phyloP scores from a whole-genome alignment of 2,329 filamentous ascomycete species.

The Penicillium capsulatum region DNA sequence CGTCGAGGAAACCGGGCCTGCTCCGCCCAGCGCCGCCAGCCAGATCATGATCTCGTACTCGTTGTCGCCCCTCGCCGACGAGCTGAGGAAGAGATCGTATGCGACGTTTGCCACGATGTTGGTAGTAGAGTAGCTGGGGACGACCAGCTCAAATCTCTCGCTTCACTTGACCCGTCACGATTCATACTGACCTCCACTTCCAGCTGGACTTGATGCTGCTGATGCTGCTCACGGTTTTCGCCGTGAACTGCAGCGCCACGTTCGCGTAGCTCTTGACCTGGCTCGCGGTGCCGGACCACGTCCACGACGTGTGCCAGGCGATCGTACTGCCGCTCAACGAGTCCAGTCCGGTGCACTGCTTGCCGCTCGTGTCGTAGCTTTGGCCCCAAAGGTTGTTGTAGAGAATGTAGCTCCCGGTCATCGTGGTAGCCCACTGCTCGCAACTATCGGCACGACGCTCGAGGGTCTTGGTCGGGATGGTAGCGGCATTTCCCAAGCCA shows the following conservation, averaged over 20 bases:
- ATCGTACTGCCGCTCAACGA: constrained; percentile 34
- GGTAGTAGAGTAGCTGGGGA: constrained; percentile 46
- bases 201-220: constrained; percentile 44
- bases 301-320: constrained; percentile 45
- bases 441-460: constrained; percentile 36
- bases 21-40: constrained; percentile 55
- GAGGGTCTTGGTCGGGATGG: constrained; percentile 20
- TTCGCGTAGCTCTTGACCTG: constrained; percentile 49
- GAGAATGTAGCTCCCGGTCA: constrained; percentile 45
- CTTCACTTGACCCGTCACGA: not conserved
- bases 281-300: constrained; percentile 40
- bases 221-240: constrained; percentile 34
- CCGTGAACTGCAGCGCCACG: constrained; percentile 38
- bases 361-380: constrained; percentile 33
- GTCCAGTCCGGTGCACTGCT: constrained; percentile 44
- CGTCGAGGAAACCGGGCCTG: constrained; percentile 51
- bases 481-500: constrained; percentile 23
- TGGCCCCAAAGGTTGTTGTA: constrained; percentile 54
- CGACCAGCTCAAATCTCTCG: no score
- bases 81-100: constrained; percentile 58
- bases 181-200: constrained; percentile 40
- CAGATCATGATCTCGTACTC: constrained; percentile 66
- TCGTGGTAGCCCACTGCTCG: constrained; percentile 38
- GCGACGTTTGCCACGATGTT: constrained; percentile 55
- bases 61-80: constrained; percentile 43